A percentile compares a stretch with the other conserved stretches of the same genome.
These are phyloP conservation scores for Bolboschoenoplectus hybrid DNA, from an alignment of 202 grass and related monocot species.

Conservation along the genomic window DNA sequence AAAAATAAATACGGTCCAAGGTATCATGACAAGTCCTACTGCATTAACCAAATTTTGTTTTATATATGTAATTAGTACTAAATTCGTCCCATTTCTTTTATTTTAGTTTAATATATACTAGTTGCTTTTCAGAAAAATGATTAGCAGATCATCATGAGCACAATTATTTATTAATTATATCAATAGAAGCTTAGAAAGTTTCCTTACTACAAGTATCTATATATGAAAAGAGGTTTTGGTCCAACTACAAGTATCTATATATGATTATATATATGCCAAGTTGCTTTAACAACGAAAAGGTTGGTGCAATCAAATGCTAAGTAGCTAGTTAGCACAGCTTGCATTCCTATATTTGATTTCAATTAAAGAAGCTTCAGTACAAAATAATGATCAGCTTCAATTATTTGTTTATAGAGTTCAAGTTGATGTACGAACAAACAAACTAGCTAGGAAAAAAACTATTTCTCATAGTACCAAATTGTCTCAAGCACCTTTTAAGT, in stretches of 20 bases:
- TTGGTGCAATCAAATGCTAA: background rate
- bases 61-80: no score
- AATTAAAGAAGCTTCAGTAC: slow-evolving; percentile 25
- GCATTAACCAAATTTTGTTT: no score
- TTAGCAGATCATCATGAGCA: no score
- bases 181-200: background rate
- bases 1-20: no score
- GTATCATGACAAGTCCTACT: no score
- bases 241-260: background rate
- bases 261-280: background rate
- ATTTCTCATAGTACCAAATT: background rate
- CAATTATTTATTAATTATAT: no score
- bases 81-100: no score
- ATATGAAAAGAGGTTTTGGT: background rate
- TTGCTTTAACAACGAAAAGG: background rate
- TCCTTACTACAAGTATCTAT: background rate
- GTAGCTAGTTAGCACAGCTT: background rate
- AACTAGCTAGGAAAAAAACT: background rate
- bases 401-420: background rate
- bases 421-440: background rate
- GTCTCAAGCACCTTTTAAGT: background rate
- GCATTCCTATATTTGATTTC: background rate
- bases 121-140: no score
- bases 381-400: background rate
- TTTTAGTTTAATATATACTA: no score